A percentile compares a stretch with the other conserved stretches of the same genome.
phyloP scores from a whole-genome alignment of 2,329 filamentous ascomycete genomes.

The Biscogniauxia marginata region DNA sequence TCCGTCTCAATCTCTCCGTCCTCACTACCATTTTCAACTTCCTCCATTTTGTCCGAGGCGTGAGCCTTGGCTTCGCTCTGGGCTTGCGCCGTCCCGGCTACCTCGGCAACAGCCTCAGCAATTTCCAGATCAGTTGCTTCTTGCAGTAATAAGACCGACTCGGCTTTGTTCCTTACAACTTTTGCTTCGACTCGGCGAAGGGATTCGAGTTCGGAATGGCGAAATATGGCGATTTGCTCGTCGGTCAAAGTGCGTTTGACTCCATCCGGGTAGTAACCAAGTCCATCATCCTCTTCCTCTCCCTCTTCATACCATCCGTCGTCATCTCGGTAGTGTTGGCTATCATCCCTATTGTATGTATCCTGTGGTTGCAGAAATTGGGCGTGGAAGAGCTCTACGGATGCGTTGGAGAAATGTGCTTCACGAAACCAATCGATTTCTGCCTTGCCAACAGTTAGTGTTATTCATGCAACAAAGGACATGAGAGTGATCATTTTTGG shows the following conservation, averaged over 20 bases:
- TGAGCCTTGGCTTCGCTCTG: conserved; percentile 1
- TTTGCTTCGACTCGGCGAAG: conserved; percentile 56
- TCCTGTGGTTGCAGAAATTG: conserved; percentile 42
- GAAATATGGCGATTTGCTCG: conserved; percentile 85
- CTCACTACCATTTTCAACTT: conserved; percentile 27
- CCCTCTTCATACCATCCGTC: conserved; percentile 37
- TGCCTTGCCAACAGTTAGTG: conserved; percentile 43
- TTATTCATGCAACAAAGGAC: conserved; percentile 18
- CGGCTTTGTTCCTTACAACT: conserved; percentile 25
- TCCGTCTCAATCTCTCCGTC: conserved; percentile 35
- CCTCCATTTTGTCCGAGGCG: conserved; percentile 18
- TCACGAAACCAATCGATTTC: conserved; percentile 59
- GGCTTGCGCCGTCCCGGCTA: too few species aligned
- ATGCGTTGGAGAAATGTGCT: conserved; percentile 55
- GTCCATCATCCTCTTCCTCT: conserved; percentile 55
- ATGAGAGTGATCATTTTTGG: not conserved
- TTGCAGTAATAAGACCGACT: conserved; percentile 12
- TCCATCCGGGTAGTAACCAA: conserved; percentile 86
- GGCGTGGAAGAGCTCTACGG: conserved; percentile 45
- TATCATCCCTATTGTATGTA: conserved; percentile 9
- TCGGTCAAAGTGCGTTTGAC: conserved; percentile 87
- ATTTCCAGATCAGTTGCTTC: conserved; percentile 4
- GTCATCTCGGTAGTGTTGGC: conserved; percentile 26
- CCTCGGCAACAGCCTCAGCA: conserved; percentile 4
- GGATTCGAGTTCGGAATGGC: conserved; percentile 80